phyloP scores from a whole-genome alignment of 441 rosid species.

The Brassica hybrid region DNA sequence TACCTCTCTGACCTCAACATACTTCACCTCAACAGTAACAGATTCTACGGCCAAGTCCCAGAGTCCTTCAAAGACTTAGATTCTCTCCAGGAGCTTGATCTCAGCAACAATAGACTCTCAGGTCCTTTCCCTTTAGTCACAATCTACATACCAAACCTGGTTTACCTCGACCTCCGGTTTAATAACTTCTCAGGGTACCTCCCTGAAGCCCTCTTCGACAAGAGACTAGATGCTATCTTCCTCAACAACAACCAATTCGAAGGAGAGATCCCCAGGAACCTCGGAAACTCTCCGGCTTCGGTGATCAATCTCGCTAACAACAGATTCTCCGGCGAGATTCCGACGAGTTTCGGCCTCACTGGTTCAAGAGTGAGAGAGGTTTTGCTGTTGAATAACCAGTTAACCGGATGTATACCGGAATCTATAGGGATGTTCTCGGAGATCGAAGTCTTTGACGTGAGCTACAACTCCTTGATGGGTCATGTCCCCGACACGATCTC shows the following conservation, averaged over 20 bases:
- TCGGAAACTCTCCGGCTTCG: conserved; percentile 85
- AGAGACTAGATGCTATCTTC: conserved; percentile 36
- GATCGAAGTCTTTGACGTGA: conserved; percentile 80
- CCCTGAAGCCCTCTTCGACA: conserved; percentile 77
- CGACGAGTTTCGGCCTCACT: conserved; percentile 63
- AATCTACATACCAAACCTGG: conserved; percentile 68
- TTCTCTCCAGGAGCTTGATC: conserved; percentile 82
- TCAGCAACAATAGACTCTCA: conserved; percentile 79
- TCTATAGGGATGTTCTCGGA: conserved; percentile 73
- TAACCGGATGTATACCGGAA: conserved; percentile 42
- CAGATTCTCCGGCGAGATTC: conserved; percentile 62
- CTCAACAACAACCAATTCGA: conserved; percentile 68
- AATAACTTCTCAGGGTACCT: conserved; percentile 68
- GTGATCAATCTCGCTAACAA: conserved; percentile 88
- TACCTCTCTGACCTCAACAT: conserved; percentile 63
- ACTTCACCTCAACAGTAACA: conserved; percentile 87
- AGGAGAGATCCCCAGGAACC: conserved; percentile 68
- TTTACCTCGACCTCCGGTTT: conserved; percentile 85
- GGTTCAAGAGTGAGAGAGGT: conserved; percentile 72
- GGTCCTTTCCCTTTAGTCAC: conserved; percentile 69
- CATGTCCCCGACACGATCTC: conserved; percentile 81
- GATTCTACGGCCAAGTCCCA: conserved; percentile 78
- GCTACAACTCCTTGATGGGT: conserved; percentile 76
- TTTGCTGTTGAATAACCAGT: conserved; percentile 73
- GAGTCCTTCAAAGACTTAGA: conserved; percentile 56